Base-by-base conservation (phyloP, 2,329 filamentous ascomycete genomes). In the Juglanconis juglandina region DNA sequence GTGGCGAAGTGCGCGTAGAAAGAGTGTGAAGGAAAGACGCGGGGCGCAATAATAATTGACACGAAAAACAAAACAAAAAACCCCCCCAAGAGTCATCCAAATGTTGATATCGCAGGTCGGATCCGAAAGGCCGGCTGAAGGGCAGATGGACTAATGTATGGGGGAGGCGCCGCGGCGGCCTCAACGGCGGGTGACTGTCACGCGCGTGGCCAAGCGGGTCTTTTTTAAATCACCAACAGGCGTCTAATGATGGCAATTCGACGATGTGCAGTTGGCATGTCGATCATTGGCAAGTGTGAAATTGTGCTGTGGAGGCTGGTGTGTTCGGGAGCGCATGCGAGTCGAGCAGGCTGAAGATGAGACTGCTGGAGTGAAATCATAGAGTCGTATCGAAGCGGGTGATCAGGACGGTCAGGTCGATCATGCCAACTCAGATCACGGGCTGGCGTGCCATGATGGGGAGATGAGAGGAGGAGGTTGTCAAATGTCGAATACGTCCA, bases 251-350 rank as follows among this genome's bases (percentile, higher is more conserved):
- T 42, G 52, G 24, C 24, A 24, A 24, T 24, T 24, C 24, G 24
- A 24, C 24, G 32, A 37, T 41, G 47, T 52, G 52, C 58, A 52
- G 46, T 44, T 49, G 48, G 57, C 56, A 57, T 54, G 60, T 58
- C 48, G 60, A 62, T 62, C 60, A 44, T 58, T 53, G 56, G 53
- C 13, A 53, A 53, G 42, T 41, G 33, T 59, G 60, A 62, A 62
- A 62, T 62, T 62, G 56, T 55, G 60, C 44, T 61, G 59, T 58
- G 59, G 59, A 53, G 42, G 59, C 58, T 44, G 11, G 50, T 11
- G 30, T 42, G 49, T 48, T 37, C 34, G 33, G 50, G 9, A 13
- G 50, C 8, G 49, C 13, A 30, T 6, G 42, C 34, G 56, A 48
- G 50, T 48, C 41, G 56, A 54, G 56, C 46, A 59, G 37, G 52